phyloP scores from a whole-genome alignment of 78 protist species.

The Dictyostelium purpureum region DNA sequence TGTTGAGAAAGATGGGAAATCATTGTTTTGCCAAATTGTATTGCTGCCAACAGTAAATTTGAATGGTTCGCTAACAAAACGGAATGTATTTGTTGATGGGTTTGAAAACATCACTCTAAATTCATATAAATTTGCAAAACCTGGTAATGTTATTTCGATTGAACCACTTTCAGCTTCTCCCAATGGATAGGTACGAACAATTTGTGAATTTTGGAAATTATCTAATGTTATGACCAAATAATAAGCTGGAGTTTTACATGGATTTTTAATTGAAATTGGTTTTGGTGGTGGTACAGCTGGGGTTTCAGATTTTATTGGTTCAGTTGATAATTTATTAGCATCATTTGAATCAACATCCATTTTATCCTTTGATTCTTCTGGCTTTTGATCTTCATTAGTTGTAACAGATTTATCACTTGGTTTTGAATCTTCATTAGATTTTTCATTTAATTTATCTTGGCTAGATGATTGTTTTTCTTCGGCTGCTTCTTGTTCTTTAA shows the following conservation, averaged over 20 bases:
- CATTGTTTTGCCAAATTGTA: conserved; percentile 56
- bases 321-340: background rate
- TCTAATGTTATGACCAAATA: conserved; percentile 10
- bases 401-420: background rate
- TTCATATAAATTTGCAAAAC: conserved; percentile 20
- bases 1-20: conserved; percentile 54
- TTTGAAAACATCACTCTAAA: conserved; percentile 23
- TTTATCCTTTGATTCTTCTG: background rate
- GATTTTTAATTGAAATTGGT: conserved; percentile 15
- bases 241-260: conserved; percentile 17
- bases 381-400: background rate
- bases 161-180: background rate
- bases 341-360: background rate
- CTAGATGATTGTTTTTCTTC: too few relatives aligned
- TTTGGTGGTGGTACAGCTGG: background rate
- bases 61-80: background rate
- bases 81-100: conserved; percentile 1
- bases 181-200: conserved; percentile 33
- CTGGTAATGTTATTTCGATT: conserved; percentile 37
- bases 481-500: background rate
- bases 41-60: background rate
- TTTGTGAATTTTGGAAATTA: background rate
- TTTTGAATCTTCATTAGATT: background rate
- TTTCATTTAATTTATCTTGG: too few relatives aligned
- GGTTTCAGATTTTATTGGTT: background rate